A percentile compares a stretch with the other conserved stretches of the same genome.
Evolutionary conservation across 306 rosid species (phyloP).

Genomic region (Acacia crassicarpa): DNA sequence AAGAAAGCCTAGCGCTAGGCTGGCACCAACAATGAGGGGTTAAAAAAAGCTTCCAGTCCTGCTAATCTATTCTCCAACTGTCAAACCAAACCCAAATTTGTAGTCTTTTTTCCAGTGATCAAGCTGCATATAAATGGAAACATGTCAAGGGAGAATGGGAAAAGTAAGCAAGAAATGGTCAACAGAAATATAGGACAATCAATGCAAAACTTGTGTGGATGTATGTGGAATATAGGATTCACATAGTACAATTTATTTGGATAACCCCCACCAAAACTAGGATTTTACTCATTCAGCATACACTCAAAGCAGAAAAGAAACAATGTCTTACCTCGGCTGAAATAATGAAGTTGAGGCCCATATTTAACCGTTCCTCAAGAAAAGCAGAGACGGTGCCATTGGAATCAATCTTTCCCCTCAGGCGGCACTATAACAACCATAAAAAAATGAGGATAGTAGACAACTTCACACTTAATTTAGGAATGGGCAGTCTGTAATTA

Average conservation of each 20-base stretch:
- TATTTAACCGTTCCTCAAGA: conserved; percentile 68
- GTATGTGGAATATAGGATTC: neutral
- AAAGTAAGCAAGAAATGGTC: neutral
- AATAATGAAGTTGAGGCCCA: conserved; percentile 74
- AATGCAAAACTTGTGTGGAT: neutral
- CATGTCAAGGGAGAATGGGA: conserved; percentile 17
- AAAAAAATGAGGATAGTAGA: neutral
- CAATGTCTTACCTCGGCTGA: conserved; percentile 60
- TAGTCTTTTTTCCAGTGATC: conserved; percentile 94
- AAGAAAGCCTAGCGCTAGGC: conserved; percentile 35
- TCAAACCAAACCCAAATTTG: conserved; percentile 98
- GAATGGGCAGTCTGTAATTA: neutral
- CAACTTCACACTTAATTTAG: neutral
- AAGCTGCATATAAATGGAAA: conserved; percentile 56
- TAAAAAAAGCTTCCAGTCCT: conserved; percentile 6
- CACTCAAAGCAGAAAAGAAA: neutral
- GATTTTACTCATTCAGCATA: neutral
- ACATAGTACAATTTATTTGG: neutral
- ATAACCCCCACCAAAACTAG: neutral
- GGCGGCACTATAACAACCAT: conserved; percentile 36
- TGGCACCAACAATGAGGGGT: conserved; percentile 31
- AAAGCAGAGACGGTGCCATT: conserved; percentile 53
- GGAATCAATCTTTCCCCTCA: conserved; percentile 58
- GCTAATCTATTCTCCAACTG: conserved; percentile 82
- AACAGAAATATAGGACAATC: neutral